A percentile compares a stretch with the other conserved stretches of the same genome.
Evolutionary conservation across 768 basidiomycete species (phyloP).

Genomic region (Termitomyces sp.): DNA sequence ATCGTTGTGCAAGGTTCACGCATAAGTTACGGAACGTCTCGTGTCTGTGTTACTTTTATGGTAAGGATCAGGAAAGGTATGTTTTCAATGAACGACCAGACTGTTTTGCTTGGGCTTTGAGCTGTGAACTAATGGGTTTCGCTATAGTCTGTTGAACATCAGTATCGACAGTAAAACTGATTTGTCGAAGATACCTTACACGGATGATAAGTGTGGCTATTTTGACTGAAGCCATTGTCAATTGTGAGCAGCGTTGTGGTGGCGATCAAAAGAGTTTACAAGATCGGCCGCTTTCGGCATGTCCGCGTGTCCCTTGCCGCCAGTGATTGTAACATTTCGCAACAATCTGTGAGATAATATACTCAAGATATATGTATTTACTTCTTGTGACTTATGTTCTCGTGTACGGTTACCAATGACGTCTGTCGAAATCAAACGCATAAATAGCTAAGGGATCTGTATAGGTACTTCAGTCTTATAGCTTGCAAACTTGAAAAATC

Average conservation of each 20-base stretch:
- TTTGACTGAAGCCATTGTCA: constrained; percentile 61
- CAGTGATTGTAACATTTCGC: too few species aligned
- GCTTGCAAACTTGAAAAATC: too few species aligned
- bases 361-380: too few species aligned
- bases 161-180: not conserved
- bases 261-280: not conserved
- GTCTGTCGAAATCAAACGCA: too few species aligned
- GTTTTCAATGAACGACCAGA: constrained; percentile 24
- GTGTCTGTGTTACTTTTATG: constrained; percentile 41
- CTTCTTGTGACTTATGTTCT: too few species aligned
- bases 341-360: too few species aligned
- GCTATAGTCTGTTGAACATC: constrained; percentile 58
- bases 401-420: too few species aligned
- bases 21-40: constrained; percentile 67
- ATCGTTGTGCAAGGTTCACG: constrained; percentile 66
- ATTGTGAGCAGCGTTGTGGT: not conserved
- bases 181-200: constrained; percentile 20
- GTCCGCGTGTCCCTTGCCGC: not conserved
- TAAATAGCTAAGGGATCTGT: too few species aligned
- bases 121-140: constrained; percentile 67
- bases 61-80: not conserved
- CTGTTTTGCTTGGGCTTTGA: constrained; percentile 73
- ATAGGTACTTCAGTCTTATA: too few species aligned
- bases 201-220: constrained; percentile 67
- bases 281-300: constrained; percentile 1